Conservation (phyloP, 495 filamentous ascomycete genomes). For the Annulohypoxylon nitens region DNA sequence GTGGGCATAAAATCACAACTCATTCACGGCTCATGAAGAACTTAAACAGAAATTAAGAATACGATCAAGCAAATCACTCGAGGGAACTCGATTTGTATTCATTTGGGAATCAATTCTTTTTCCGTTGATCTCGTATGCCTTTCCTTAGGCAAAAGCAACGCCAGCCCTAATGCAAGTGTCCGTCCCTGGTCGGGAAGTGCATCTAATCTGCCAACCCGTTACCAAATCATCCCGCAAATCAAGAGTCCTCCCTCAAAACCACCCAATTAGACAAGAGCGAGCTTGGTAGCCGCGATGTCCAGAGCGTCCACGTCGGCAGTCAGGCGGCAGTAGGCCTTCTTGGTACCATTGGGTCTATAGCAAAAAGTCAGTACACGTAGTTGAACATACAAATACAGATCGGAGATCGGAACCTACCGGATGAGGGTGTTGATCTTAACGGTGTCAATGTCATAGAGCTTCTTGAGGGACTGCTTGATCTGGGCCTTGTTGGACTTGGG, state of each 20-base stretch:
- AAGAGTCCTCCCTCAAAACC: slow-evolving; percentile 25
- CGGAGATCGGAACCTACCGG: slow-evolving; percentile 69
- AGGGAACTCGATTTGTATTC: slow-evolving; percentile 28
- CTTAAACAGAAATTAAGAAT: neutral
- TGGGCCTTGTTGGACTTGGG: slow-evolving; percentile 99
- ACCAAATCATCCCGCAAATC: slow-evolving; percentile 38
- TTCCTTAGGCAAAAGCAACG: slow-evolving; percentile 51
- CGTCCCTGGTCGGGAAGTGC: slow-evolving; percentile 48
- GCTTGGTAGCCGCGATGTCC: slow-evolving; percentile 98
- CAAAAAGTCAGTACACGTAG: slow-evolving; percentile 31
- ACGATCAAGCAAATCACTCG: slow-evolving; percentile 23
- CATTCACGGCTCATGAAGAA: slow-evolving; percentile 25
- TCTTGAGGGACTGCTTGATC: slow-evolving; percentile 98
- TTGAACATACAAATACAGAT: neutral
- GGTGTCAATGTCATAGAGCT: slow-evolving; percentile 97
- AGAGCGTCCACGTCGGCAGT: slow-evolving; percentile 97
- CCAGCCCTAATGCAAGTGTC: slow-evolving; percentile 53
- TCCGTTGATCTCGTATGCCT: slow-evolving; percentile 51
- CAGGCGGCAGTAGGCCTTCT: slow-evolving; percentile 97
- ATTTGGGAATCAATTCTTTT: slow-evolving; percentile 48
- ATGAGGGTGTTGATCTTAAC: slow-evolving; percentile 99
- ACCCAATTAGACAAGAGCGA: slow-evolving; percentile 87
- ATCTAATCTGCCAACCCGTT: slow-evolving; percentile 41
- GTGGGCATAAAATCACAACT: slow-evolving; percentile 22
- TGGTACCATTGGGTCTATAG: slow-evolving; percentile 88